Conservation (phyloP, 306 rosid species). For the Sindora glabra region DNA sequence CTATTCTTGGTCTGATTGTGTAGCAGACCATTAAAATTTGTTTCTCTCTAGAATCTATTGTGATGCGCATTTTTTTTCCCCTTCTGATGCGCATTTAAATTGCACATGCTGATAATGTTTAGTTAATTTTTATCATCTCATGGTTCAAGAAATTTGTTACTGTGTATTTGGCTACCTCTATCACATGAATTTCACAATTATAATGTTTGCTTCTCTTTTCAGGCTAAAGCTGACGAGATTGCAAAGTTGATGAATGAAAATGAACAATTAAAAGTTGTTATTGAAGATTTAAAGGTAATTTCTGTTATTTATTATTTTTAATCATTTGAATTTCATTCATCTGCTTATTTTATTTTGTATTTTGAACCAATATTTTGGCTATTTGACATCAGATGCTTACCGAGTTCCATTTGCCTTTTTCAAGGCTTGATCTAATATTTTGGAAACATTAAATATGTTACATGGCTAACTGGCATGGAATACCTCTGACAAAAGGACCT, state of each 20-base stretch:
- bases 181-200: too few relatives aligned
- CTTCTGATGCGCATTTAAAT: not conserved
- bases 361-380: not conserved
- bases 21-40: not conserved
- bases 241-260: slow-evolving; percentile 94
- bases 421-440: not conserved
- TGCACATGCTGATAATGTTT: not conserved
- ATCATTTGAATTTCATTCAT: not conserved
- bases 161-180: not conserved
- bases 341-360: not conserved
- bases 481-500: too few relatives aligned
- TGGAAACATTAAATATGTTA: not conserved
- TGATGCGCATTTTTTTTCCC: not conserved
- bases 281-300: slow-evolving; percentile 80
- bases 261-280: slow-evolving; percentile 65
- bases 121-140: not conserved
- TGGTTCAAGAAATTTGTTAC: not conserved
- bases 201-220: slow-evolving; percentile 29
- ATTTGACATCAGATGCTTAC: not conserved
- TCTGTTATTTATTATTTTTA: not conserved
- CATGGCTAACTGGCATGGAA: not conserved
- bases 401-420: not conserved
- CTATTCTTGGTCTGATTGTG: not conserved
- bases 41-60: not conserved
- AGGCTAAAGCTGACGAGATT: slow-evolving; percentile 98